Evolutionary conservation across 2,329 filamentous ascomycete genomes (phyloP), one percentile per base, ranked within the genome.

Genomic region (Fusarium heterosporum): DNA sequence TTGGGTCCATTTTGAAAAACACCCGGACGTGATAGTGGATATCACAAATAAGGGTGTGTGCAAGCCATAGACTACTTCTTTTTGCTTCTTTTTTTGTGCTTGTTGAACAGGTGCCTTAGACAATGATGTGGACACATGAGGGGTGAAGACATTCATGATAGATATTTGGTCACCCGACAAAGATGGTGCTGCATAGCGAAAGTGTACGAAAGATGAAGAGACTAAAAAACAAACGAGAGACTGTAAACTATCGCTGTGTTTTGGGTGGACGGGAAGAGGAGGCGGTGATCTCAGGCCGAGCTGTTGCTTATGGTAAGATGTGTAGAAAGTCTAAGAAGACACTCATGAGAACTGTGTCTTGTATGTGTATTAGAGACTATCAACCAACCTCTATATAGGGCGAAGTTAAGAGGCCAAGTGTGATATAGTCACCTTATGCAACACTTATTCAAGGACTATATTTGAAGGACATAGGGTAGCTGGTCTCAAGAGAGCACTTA

Each of bases 91-190:
- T 58, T 63, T 34, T 57, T 58, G 56, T 55, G 32, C 64, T 68
- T 61, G 63, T 55, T 70, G 48, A 61, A n/a, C 64, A 47, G 41
- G 40, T 53, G 50, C 45, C 41, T 60, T 73, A 73, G 71, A 73
- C 65, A 70, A 64, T 57, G 64, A 62, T 39, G 54, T 60, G 66
- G 55, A 56, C 41, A 60, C 61, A 56, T 51, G 55, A 39, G 55
- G 53, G 63, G 40, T 53, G 57, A 64, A 64, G 66, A 36, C 41
- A 64, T 59, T 71, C 55, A 64, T 60, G 67, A 72, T 72, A 72
- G 70, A 72, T 45, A 51, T 43, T 71, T 61, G 61, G 69, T 66
- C 58, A 58, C 53, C 58, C 66, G 70, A 49, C 28, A 32, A 30
- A 46, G 28, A 41, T 40, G 51, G 46, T 39, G 25, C 17, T 26